Evolutionary conservation across 176 grass and related monocot genomes (phyloP).

Genomic region (Eremochloa ophiuroides): DNA sequence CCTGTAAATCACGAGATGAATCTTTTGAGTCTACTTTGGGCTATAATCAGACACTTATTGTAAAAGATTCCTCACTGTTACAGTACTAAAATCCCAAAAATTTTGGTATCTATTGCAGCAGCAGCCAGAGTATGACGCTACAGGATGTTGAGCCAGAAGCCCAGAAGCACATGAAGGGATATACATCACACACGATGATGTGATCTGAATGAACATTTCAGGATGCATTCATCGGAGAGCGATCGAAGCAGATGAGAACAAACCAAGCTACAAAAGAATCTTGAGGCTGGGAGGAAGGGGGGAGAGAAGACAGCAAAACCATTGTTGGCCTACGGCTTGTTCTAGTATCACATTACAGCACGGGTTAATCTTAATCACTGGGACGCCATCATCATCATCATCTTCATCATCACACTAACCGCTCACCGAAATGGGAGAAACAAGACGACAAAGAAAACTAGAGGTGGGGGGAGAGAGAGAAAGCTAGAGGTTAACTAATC

Average conservation of each 20-base stretch:
- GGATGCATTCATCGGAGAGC: slow-evolving; percentile 25
- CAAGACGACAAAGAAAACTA: slow-evolving; percentile 21
- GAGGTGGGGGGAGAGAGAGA: background rate
- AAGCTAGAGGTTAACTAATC: slow-evolving; percentile 41
- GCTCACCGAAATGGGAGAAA: slow-evolving; percentile 16
- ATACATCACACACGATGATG: background rate
- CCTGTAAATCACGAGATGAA: no score
- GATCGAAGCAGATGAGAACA: slow-evolving; percentile 5
- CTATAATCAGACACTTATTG: no score
- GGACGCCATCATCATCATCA: slow-evolving; percentile 33
- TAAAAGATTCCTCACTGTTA: no score
- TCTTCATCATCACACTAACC: slow-evolving; percentile 35
- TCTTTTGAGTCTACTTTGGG: no score
- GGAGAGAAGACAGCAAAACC: background rate
- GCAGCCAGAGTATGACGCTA: background rate
- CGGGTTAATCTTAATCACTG: slow-evolving; percentile 38
- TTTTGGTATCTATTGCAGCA: no score
- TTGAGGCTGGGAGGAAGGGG: background rate
- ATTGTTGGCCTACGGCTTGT: slow-evolving; percentile 14
- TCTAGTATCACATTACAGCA: slow-evolving; percentile 31
- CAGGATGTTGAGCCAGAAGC: background rate
- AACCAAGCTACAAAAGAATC: slow-evolving; percentile 31
- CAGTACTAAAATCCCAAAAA: no score
- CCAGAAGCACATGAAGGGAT: background rate
- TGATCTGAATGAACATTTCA: slow-evolving; percentile 27